Conservation (phyloP, 805 yeast species). For the Pichia sporocuriosa region DNA sequence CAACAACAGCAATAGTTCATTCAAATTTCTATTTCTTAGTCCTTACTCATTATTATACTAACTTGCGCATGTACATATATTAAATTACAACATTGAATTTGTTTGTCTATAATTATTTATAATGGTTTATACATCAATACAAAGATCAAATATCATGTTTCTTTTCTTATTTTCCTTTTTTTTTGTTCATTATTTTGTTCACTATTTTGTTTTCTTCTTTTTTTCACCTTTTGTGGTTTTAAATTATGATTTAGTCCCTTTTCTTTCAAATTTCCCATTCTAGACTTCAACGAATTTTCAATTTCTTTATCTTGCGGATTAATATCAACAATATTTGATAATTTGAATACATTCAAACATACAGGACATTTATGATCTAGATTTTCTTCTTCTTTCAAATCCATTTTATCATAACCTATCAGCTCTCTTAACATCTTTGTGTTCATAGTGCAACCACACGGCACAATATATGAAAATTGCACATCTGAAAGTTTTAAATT, state of each 20-base stretch:
- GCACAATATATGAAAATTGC: slow-evolving; percentile 38
- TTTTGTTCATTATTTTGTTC: neutral
- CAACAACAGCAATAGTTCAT: slow-evolving; percentile 10
- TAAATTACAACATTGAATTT: neutral
- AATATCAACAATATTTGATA: slow-evolving; percentile 30
- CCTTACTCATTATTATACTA: neutral
- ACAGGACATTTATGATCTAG: slow-evolving; percentile 31
- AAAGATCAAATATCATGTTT: neutral
- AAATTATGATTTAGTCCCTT: slow-evolving; percentile 34
- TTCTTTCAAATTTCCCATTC: neutral
- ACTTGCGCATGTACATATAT: neutral
- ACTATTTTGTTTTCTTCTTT: slow-evolving; percentile 14
- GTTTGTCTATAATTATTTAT: neutral
- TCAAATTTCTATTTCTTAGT: neutral
- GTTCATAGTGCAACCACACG: slow-evolving; percentile 40
- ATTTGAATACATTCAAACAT: slow-evolving; percentile 28
- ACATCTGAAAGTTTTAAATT: slow-evolving; percentile 8
- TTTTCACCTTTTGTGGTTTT: slow-evolving; percentile 18
- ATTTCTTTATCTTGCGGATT: slow-evolving; percentile 15
- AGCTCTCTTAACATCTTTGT: slow-evolving; percentile 26
- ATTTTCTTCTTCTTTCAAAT: neutral
- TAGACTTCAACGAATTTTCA: slow-evolving; percentile 16
- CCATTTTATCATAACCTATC: slow-evolving; percentile 9
- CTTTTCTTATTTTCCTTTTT: neutral
- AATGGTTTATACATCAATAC: neutral